Evolutionary conservation across 2,329 filamentous ascomycete genomes (phyloP).

Genomic region (Ambrosiella cleistominuta): DNA sequence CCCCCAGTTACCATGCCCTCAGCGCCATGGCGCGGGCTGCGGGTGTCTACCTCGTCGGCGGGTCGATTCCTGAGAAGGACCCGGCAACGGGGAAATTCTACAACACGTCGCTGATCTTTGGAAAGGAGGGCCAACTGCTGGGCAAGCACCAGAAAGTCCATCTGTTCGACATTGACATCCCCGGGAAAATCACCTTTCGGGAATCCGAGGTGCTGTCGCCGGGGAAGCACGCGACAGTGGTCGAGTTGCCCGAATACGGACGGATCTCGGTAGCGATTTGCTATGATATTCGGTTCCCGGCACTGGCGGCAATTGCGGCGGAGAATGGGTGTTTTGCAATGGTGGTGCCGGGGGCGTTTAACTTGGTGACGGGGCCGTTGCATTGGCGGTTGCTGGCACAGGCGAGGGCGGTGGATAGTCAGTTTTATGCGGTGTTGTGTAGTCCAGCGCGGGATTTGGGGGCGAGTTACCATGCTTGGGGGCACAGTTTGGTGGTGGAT

Average conservation of each 20-base stretch:
- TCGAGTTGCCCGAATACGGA: slow-evolving; percentile 79
- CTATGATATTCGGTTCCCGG: slow-evolving; percentile 94
- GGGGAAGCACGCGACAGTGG: slow-evolving; percentile 67
- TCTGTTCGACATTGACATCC: slow-evolving; percentile 95
- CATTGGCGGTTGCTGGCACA: slow-evolving; percentile 79
- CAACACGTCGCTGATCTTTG: slow-evolving; percentile 80
- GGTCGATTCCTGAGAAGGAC: slow-evolving; percentile 76
- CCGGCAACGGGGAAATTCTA: slow-evolving; percentile 47
- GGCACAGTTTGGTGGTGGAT: slow-evolving; percentile 76
- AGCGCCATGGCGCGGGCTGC: slow-evolving; percentile 63
- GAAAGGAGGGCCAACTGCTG: slow-evolving; percentile 59
- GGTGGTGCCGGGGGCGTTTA: slow-evolving; percentile 93
- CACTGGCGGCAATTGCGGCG: slow-evolving; percentile 77
- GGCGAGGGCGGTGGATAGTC: slow-evolving; percentile 79
- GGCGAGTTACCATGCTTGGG: slow-evolving; percentile 75
- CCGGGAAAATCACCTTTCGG: slow-evolving; percentile 78
- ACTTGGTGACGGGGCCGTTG: slow-evolving; percentile 75
- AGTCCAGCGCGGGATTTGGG: slow-evolving; percentile 67
- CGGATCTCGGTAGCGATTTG: slow-evolving; percentile 81
- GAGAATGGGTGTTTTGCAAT: slow-evolving; percentile 73
- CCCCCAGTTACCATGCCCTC: slow-evolving; percentile 74
- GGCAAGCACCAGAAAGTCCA: slow-evolving; percentile 85
- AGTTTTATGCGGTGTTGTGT: slow-evolving; percentile 84
- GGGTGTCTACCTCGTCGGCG: slow-evolving; percentile 67
- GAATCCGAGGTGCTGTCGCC: slow-evolving; percentile 80